Conservation (phyloP, 163 green algal genomes). For the Chloromonas sp. region DNA sequence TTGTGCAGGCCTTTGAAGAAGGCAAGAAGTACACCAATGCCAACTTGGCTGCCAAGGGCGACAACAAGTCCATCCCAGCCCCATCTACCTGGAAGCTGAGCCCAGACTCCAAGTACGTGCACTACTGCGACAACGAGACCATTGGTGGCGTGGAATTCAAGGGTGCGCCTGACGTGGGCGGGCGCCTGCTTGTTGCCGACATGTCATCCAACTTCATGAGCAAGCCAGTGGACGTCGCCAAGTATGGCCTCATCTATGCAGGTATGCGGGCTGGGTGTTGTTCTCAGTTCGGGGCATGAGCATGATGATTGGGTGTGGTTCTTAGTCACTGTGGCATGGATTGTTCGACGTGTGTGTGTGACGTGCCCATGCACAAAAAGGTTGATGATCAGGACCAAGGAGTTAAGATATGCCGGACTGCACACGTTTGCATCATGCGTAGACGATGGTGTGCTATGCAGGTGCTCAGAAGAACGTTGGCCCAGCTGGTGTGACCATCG, state of each 20-base stretch:
- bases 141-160: slow-evolving; percentile 81
- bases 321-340: too few species aligned
- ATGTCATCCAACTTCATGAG: slow-evolving; percentile 97
- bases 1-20: slow-evolving; percentile 74
- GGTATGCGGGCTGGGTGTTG: slow-evolving; percentile 18
- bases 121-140: slow-evolving; percentile 99
- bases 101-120: slow-evolving; percentile 66
- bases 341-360: too few species aligned
- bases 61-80: slow-evolving; percentile 78
- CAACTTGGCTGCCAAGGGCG: slow-evolving; percentile 82
- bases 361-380: too few species aligned
- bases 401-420: too few species aligned
- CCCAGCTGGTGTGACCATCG: slow-evolving; percentile 79
- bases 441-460: not conserved
- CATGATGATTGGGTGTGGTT: too few species aligned
- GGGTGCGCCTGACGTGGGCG: slow-evolving; percentile 42
- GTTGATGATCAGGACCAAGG: too few species aligned
- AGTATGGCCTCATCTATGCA: slow-evolving; percentile 97
- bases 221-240: slow-evolving; percentile 95
- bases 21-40: slow-evolving; percentile 71
- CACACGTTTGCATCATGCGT: too few species aligned
- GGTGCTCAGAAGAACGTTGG: slow-evolving; percentile 98
- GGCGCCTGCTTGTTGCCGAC: slow-evolving; percentile 79
- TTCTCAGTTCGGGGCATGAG: not conserved
- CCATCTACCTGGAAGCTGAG: slow-evolving; percentile 78